A percentile compares a stretch with the other conserved stretches of the same genome.
Conservation (phyloP, 805 yeast genomes). For the Kluyveromyces aestuarii region DNA sequence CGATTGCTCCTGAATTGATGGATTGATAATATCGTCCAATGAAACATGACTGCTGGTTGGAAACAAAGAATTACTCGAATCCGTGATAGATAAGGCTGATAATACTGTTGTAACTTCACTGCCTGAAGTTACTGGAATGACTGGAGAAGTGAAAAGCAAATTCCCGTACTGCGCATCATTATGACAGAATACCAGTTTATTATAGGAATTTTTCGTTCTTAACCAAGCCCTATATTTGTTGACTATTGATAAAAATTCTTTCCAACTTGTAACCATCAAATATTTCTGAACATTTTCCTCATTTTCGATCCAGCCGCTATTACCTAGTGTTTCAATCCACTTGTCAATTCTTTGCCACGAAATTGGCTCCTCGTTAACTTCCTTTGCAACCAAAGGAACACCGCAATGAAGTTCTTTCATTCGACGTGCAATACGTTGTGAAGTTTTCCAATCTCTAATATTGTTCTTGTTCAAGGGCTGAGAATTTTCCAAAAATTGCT, state of each 20-base stretch:
- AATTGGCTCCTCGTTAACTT: constrained; percentile 51
- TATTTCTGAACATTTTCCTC: constrained; percentile 28
- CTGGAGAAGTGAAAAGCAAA: constrained; percentile 57
- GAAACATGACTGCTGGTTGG: constrained; percentile 21
- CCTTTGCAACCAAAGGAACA: constrained; percentile 52
- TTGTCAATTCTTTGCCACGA: constrained; percentile 61
- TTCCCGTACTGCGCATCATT: constrained; percentile 97
- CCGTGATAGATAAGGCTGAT: constrained; percentile 7
- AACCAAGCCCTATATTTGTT: constrained; percentile 56
- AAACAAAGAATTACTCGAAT: constrained; percentile 20
- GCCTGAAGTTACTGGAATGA: constrained; percentile 20
- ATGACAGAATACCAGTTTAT: constrained; percentile 73
- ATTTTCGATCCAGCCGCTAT: constrained; percentile 30
- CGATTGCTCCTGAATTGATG: constrained; percentile 30
- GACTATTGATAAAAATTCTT: constrained; percentile 40
- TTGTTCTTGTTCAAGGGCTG: constrained; percentile 64
- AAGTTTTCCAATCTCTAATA: constrained; percentile 64
- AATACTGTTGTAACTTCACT: constrained; percentile 2
- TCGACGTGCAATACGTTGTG: constrained; percentile 84
- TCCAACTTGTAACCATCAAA: constrained; percentile 36
- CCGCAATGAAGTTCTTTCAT: constrained; percentile 91
- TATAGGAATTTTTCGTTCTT: constrained; percentile 32
- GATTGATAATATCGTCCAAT: constrained; percentile 27
- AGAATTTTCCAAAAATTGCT: constrained; percentile 83
- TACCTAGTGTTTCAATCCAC: constrained; percentile 52